These are phyloP conservation scores for Phanerochaete sordida DNA, from an alignment of 768 basidiomycete species.

Conservation along the genomic window DNA sequence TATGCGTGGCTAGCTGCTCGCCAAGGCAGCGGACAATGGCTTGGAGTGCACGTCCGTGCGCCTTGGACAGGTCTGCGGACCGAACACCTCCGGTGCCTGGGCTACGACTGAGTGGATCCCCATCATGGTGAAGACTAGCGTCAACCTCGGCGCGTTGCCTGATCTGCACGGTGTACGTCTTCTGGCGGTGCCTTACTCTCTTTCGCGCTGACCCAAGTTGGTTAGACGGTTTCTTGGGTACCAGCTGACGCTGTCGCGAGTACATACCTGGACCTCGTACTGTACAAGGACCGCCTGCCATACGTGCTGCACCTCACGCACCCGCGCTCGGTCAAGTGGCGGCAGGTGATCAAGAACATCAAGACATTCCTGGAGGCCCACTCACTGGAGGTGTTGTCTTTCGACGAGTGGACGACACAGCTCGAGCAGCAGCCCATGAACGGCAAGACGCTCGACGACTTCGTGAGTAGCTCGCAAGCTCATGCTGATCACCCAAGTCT, in stretches of 20 bases:
- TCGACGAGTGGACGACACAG: conserved; percentile 11
- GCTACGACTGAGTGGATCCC: conserved; percentile 31
- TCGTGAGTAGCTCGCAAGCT: conserved; percentile 6
- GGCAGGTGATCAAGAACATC: conserved; percentile 1
- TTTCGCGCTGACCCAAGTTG: neutral
- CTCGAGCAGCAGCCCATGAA: conserved; percentile 1
- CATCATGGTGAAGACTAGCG: conserved; percentile 22
- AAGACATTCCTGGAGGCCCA: neutral
- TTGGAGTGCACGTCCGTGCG: conserved; percentile 26
- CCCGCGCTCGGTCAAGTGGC: conserved; percentile 32
- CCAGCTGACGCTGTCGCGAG: conserved; percentile 32
- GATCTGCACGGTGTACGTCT: conserved; percentile 10
- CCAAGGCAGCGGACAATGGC: conserved; percentile 9
- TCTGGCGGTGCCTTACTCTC: neutral
- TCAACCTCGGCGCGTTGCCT: conserved; percentile 14
- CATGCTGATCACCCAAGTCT: neutral
- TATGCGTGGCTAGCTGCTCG: conserved; percentile 8
- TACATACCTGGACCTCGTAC: conserved; percentile 31
- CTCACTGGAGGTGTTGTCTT: conserved; percentile 9
- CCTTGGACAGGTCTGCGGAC: conserved; percentile 30
- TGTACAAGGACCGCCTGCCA: conserved; percentile 17
- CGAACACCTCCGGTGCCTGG: conserved; percentile 26
- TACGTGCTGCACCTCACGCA: conserved; percentile 34
- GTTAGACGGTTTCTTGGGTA: conserved; percentile 32
- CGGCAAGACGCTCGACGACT: conserved; percentile 1